A percentile compares a stretch with the other conserved stretches of the same genome.
phyloP scores from a whole-genome alignment of 345 rosid species.

The Moricandia moricandioides region DNA sequence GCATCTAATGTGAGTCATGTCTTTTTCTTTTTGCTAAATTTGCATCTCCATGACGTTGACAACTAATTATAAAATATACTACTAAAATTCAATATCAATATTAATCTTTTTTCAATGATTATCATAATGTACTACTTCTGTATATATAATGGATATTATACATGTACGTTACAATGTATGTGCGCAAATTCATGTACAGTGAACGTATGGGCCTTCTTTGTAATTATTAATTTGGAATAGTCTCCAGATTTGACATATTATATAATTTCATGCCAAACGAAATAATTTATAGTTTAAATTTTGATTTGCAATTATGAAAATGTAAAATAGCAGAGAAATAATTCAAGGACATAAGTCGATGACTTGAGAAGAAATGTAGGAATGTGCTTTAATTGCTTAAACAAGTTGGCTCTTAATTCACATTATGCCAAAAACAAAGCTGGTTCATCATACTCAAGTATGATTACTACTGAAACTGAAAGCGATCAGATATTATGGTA shows the following conservation, averaged over 20 bases:
- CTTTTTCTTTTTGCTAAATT: constrained; percentile 38
- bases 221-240: background rate
- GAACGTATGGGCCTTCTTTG: constrained; percentile 8
- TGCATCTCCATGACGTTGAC: constrained; percentile 33
- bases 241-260: background rate
- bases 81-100: background rate
- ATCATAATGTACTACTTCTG: background rate
- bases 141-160: background rate
- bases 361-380: constrained; percentile 17
- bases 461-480: background rate
- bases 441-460: background rate
- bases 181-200: background rate
- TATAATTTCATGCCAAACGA: background rate
- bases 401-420: constrained; percentile 17
- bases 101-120: background rate
- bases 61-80: constrained; percentile 12
- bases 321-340: background rate
- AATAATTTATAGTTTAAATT: background rate
- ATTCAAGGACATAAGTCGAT: background rate
- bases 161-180: background rate
- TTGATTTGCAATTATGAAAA: background rate
- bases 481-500: background rate
- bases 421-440: background rate
- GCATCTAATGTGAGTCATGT: constrained; percentile 35
- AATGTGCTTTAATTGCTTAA: constrained; percentile 16